Base-by-base conservation (phyloP, 805 yeast genomes). In the Cyberlindnera maritima region DNA sequence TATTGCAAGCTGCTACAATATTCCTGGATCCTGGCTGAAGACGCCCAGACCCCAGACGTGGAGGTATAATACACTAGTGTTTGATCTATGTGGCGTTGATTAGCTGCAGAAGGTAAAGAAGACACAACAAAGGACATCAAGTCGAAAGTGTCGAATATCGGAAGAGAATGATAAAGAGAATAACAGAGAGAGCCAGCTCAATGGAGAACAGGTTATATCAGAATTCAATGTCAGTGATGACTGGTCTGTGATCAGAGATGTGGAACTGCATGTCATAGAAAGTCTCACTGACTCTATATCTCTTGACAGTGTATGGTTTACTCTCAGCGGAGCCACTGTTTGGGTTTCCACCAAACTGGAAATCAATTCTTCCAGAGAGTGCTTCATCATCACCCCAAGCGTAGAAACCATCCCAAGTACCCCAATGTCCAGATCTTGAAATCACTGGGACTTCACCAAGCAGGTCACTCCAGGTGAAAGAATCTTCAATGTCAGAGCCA, bases 161-260 rank as follows among this genome's bases (percentile, higher is more conserved):
- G n/a, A n/a, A 21, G 25, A 21, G 9, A 21, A 21, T 5, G 9
- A 21, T 9, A 9, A 21, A 21, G 9, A 5, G 25, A 9, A 21
- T 21, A 21, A 21, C 25, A 9, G 9, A 21, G 25, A 21, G 25
- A 21, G 25, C 25, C 25, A 21, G 25, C 25, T 21, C 25, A 6
- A 9, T 28, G 13, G 11, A 28, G 31, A 28, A 36, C 26, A 21
- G 11, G 14, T 33, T n/a, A n/a, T n/a, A n/a, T 36, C 18, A 45
- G 26, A 45, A 40, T 21, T 46, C 42, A 29, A 66, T 41, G 46
- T 68, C 72, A 13, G 61, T 53, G 13, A 61, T 53, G 12, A 72
- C 62, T 0, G 77, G 76, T 43, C 77, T 59, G 46, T 73, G 77
- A 56, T 74, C 79, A 23, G 75, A 69, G 15, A 67, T 59, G 46